Evolutionary conservation across 2,329 filamentous ascomycete species (phyloP).

Genomic region (Cytospora chrysosperma): DNA sequence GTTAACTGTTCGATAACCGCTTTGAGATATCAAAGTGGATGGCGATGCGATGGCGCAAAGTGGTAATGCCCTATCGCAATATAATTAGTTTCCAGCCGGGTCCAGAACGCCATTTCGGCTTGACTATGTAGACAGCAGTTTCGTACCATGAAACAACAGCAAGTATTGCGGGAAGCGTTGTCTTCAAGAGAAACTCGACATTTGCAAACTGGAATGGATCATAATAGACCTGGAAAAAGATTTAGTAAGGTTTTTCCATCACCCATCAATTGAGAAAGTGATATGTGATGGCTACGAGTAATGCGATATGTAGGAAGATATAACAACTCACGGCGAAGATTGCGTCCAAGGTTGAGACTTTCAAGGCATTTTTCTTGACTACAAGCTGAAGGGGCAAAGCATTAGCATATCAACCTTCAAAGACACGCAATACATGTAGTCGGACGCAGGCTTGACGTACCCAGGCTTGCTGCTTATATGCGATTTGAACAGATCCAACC

Average conservation of each 20-base stretch:
- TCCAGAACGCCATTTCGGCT: background rate
- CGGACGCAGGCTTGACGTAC: background rate
- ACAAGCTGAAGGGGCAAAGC: constrained; percentile 8
- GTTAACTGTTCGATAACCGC: background rate
- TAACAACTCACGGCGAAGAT: constrained; percentile 21
- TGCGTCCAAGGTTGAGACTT: constrained; percentile 20
- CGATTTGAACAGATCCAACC: constrained; percentile 20
- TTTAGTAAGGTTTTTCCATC: background rate
- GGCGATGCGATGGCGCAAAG: constrained; percentile 25
- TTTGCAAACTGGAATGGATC: constrained; percentile 16
- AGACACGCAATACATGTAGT: too few species aligned
- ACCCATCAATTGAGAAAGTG: background rate
- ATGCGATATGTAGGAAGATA: background rate
- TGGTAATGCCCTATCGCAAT: constrained; percentile 17
- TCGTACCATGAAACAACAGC: background rate
- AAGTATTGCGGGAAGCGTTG: constrained; percentile 6
- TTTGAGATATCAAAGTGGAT: constrained; percentile 18
- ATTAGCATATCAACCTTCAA: background rate
- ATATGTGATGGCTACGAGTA: too few species aligned
- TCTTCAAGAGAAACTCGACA: constrained; percentile 11
- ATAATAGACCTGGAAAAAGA: background rate
- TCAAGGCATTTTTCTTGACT: constrained; percentile 19
- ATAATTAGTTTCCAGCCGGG: background rate
- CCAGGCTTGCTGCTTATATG: constrained; percentile 26
- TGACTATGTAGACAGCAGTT: background rate